Evolutionary conservation across 805 yeast genomes (phyloP), one percentile per base, ranked within the genome.

Genomic region (Ogataea methanolica): DNA sequence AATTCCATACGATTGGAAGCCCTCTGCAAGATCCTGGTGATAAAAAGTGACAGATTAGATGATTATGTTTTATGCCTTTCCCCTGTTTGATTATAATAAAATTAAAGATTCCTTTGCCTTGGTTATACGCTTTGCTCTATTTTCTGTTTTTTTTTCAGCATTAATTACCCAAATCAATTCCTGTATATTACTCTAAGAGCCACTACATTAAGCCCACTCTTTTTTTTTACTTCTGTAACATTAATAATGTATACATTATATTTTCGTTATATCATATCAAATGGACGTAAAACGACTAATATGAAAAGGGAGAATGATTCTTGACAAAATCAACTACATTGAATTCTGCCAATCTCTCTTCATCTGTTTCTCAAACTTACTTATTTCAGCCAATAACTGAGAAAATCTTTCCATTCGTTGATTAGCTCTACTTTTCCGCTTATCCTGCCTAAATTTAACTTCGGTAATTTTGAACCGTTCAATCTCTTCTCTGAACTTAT

Each of bases 1-100:
- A 68, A 17, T 86, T 85, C 59, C 85, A 83, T 61, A 61, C 59
- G 31, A 62, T 67, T 11, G 71, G 71, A 2, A 40, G 43, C 5
- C 47, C 51, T 21, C 47, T 66, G 21, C 45, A 49, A 15, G 60
- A 56, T 22, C 52, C 52, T 29, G 29, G 23, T 9, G 15, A 36
- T 21, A 8, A 12, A 26, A n/a, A 38, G 33, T n/a, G 8, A 31
- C n/a, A 7, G 26, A 79, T 2, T 33, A 33, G 36, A 33, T 33
- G 17, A 15, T 15, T 33, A 1, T 15, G 16, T 15, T 33, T 33
- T 33, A 4, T 3, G n/a, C 33, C 3, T 7, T 23, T 22, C 16
- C 19, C 23, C 23, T 22, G 9, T 26, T n/a, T 23, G 14, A 3
- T 14, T 22, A 23, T 23, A 3, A 39, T 39, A 23, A 22, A 39